A percentile compares a stretch with the other conserved stretches of the same genome.
These are phyloP conservation scores for Hirschioporus abietinus DNA, from an alignment of 768 basidiomycete genomes.

Conservation along the genomic window DNA sequence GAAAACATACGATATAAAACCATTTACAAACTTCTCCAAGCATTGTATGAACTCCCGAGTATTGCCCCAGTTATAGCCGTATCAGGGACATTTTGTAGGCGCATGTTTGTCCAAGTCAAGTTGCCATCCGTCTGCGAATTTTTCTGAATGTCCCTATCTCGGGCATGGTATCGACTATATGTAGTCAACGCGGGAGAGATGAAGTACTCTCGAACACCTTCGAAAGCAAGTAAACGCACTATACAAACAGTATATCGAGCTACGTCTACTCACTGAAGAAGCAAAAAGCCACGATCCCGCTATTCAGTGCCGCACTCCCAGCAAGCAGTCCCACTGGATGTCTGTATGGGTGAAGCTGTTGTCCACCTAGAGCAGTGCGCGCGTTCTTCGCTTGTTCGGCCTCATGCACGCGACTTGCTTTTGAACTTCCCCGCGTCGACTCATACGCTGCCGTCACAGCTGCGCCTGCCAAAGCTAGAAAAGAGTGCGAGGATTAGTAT, in stretches of 20 bases:
- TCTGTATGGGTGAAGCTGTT: slow-evolving; percentile 17
- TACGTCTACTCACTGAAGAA: slow-evolving; percentile 64
- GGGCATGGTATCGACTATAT: slow-evolving; percentile 36
- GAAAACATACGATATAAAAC: slow-evolving; percentile 1
- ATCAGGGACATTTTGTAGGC: slow-evolving; percentile 59
- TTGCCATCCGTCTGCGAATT: slow-evolving; percentile 19
- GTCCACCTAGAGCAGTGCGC: not conserved
- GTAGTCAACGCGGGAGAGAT: slow-evolving; percentile 52
- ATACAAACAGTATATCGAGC: not conserved
- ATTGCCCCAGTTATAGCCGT: slow-evolving; percentile 67
- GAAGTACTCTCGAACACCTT: slow-evolving; percentile 75
- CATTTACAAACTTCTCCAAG: slow-evolving; percentile 51
- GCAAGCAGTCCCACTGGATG: slow-evolving; percentile 44
- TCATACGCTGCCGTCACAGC: slow-evolving; percentile 36
- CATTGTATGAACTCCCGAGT: slow-evolving; percentile 54
- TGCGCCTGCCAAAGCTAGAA: slow-evolving; percentile 54
- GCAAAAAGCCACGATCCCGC: slow-evolving; percentile 60
- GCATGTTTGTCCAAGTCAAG: slow-evolving; percentile 47
- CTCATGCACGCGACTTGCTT: not conserved
- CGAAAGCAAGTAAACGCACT: not conserved
- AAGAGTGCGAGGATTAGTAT: slow-evolving; percentile 21
- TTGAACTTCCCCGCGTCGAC: not conserved
- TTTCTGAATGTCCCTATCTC: slow-evolving; percentile 41
- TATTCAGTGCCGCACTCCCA: slow-evolving; percentile 62
- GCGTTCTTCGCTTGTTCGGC: not conserved